phyloP scores from a whole-genome alignment of 2,329 filamentous ascomycete genomes.

The Epicoccum sorghinum region DNA sequence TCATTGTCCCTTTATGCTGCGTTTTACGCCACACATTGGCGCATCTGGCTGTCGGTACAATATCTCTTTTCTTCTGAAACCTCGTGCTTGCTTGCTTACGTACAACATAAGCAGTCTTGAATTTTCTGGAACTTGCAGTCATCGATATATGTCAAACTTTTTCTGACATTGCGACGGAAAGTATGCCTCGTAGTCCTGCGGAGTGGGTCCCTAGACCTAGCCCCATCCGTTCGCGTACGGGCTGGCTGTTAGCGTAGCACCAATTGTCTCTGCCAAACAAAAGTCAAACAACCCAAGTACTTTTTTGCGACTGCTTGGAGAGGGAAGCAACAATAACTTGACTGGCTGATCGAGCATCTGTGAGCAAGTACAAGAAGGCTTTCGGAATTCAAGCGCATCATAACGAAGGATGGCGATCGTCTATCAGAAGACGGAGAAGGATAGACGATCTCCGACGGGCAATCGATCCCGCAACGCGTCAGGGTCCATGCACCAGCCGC shows the following conservation, averaged over 20 bases:
- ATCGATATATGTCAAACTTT: too few species aligned
- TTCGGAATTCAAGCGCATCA: background rate
- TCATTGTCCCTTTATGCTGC: too few species aligned
- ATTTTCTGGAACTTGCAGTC: too few species aligned
- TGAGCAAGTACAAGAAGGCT: too few species aligned
- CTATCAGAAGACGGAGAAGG: slow-evolving; percentile 10
- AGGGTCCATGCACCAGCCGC: slow-evolving; percentile 10
- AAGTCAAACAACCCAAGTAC: background rate
- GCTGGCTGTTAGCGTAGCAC: background rate
- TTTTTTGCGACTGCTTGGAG: background rate
- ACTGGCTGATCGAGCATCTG: background rate
- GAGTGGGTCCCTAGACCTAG: background rate
- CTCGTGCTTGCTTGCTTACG: too few species aligned
- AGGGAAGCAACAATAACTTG: too few species aligned
- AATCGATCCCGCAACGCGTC: slow-evolving; percentile 16
- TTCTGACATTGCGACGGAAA: too few species aligned
- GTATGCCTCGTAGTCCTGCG: too few species aligned
- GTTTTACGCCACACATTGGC: too few species aligned
- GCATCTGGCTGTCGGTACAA: too few species aligned
- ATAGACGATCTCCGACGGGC: slow-evolving; percentile 13
- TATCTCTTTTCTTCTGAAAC: too few species aligned
- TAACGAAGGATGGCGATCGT: background rate
- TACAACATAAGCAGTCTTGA: too few species aligned
- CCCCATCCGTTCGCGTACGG: background rate
- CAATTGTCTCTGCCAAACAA: background rate